Percentiles rank a stretch among this genome's conserved stretches.
These are phyloP conservation scores for Solanum gandarillasii DNA, from an alignment of 257 asterid genomes.

Conservation along the genomic window DNA sequence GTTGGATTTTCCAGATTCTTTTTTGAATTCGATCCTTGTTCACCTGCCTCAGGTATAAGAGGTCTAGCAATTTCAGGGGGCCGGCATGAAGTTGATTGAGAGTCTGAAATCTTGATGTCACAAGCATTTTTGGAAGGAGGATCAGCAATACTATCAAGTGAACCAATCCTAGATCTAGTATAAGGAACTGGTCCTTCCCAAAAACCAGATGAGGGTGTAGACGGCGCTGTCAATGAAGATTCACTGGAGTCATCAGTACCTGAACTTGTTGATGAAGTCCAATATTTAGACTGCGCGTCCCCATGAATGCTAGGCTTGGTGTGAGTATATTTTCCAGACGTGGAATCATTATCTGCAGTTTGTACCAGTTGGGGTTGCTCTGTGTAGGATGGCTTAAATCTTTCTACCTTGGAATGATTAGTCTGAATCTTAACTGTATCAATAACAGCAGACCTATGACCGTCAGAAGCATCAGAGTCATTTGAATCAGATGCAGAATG, in stretches of 20 bases:
- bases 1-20: conserved; percentile 10
- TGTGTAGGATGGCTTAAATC: conserved; percentile 12
- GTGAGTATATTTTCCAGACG: conserved; percentile 2
- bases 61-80: conserved; percentile 13
- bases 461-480: conserved; percentile 10
- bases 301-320: conserved; percentile 6
- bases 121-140: conserved; percentile 12
- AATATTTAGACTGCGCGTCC: conserved; percentile 15
- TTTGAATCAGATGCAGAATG: conserved; percentile 16
- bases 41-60: conserved; percentile 2
- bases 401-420: conserved; percentile 3
- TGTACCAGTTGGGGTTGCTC: conserved; percentile 15
- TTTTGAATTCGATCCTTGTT: conserved; percentile 10
- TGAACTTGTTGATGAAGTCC: conserved; percentile 27
- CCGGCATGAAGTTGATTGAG: conserved; percentile 4
- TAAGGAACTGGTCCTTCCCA: conserved; percentile 49
- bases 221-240: conserved; percentile 35
- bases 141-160: conserved; percentile 9
- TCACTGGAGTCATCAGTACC: conserved; percentile 25
- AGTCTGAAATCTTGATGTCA: conserved; percentile 13
- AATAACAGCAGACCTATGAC: conserved; percentile 1
- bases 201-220: conserved; percentile 52
- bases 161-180: conserved; percentile 26
- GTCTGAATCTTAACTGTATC: not conserved
- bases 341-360: conserved; percentile 3